These are phyloP conservation scores for Coprinopsis cinerea DNA, from an alignment of 768 basidiomycete species.

Conservation along the genomic window DNA sequence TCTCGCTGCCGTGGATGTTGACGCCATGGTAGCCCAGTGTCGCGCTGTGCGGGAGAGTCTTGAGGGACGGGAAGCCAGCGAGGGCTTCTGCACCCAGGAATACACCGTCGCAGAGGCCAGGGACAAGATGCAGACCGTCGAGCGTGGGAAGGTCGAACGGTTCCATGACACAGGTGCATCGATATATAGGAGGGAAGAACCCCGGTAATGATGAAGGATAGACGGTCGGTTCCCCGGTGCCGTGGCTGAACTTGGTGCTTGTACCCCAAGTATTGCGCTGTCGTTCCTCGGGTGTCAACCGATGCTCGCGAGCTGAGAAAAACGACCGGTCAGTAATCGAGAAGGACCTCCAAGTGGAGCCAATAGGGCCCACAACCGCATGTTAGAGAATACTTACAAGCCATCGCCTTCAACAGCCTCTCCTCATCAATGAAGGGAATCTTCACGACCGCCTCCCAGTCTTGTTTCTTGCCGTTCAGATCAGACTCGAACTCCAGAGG, in stretches of 20 bases:
- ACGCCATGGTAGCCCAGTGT: slow-evolving; percentile 81
- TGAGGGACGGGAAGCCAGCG: slow-evolving; percentile 94
- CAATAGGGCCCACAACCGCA: not conserved
- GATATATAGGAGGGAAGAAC: slow-evolving; percentile 85
- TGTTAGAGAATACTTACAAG: slow-evolving; percentile 42
- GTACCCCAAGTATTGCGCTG: slow-evolving; percentile 72
- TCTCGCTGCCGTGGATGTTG: slow-evolving; percentile 89
- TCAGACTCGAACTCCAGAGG: slow-evolving; percentile 88
- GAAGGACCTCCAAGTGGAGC: not conserved
- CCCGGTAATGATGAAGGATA: slow-evolving; percentile 93
- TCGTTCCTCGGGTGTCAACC: slow-evolving; percentile 70
- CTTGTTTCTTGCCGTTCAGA: slow-evolving; percentile 95
- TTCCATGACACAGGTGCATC: slow-evolving; percentile 75
- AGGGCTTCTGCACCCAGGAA: slow-evolving; percentile 79
- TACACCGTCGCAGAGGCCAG: slow-evolving; percentile 86
- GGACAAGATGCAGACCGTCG: slow-evolving; percentile 75
- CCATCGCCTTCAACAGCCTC: slow-evolving; percentile 79
- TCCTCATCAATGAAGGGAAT: slow-evolving; percentile 93
- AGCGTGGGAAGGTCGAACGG: slow-evolving; percentile 87
- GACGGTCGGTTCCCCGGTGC: slow-evolving; percentile 49
- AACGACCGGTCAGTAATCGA: not conserved
- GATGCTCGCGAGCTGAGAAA: slow-evolving; percentile 64
- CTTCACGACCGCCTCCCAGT: slow-evolving; percentile 99
- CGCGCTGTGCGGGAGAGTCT: slow-evolving; percentile 78
- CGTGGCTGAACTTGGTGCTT: slow-evolving; percentile 75